Conservation (phyloP, 139 green algal species). For the Tetradesmus lagerheimii region DNA sequence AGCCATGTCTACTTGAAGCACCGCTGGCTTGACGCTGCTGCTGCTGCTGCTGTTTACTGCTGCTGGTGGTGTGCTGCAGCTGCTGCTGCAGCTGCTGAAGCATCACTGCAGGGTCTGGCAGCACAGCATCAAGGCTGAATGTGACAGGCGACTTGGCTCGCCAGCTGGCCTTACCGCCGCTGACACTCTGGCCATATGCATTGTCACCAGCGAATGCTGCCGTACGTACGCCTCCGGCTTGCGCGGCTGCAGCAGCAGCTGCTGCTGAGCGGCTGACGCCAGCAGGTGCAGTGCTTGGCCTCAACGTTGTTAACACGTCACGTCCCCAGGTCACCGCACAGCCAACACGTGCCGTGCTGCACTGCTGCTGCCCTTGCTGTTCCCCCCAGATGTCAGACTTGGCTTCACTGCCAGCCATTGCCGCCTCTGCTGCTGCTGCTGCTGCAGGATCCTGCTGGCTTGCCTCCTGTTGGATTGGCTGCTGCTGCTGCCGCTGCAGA, state of each 20-base stretch:
- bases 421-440: neutral
- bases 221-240: neutral
- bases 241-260: neutral
- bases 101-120: neutral
- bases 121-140: neutral
- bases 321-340: neutral
- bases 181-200: neutral
- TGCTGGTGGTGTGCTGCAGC: neutral
- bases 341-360: neutral
- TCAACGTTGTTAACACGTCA: too few species aligned
- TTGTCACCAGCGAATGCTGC: neutral
- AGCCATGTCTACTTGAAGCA: neutral
- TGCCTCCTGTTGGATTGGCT: neutral
- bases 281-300: conserved; percentile 5
- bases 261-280: neutral
- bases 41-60: neutral
- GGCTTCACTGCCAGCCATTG: neutral
- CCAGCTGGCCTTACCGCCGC: conserved; percentile 1
- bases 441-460: neutral
- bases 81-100: neutral
- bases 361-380: neutral
- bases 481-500: neutral
- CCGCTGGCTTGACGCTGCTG: too few species aligned
- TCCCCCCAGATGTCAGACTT: neutral
- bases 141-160: conserved; percentile 1